Conservation (phyloP, 371 early-diverging fungal species). For the Batrachochytrium dendrobatidis region DNA sequence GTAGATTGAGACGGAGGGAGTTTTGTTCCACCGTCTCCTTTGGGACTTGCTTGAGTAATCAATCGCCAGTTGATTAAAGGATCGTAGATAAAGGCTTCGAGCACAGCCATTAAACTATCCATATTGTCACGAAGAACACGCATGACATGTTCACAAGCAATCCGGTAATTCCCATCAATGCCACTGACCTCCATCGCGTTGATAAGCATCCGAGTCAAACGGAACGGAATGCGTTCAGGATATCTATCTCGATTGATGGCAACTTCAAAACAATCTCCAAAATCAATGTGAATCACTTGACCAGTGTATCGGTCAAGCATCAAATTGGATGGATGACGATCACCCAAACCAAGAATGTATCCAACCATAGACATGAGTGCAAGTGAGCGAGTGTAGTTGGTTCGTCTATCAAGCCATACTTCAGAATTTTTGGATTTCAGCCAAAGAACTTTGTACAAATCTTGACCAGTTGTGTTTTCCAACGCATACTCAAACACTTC, state of each 20-base stretch:
- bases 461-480: conserved; percentile 90
- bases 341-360: conserved; percentile 97
- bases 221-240: conserved; percentile 2
- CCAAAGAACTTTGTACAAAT: conserved; percentile 93
- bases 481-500: conserved; percentile 95
- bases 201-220: background rate
- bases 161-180: conserved; percentile 93
- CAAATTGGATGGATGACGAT: conserved; percentile 96
- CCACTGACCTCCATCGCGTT: conserved; percentile 52
- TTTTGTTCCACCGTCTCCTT: background rate
- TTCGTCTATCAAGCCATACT: conserved; percentile 89
- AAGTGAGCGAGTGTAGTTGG: conserved; percentile 92
- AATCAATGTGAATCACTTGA: conserved; percentile 96
- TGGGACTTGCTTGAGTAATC: conserved; percentile 38
- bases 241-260: too few relatives aligned
- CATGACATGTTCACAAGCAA: conserved; percentile 94
- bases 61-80: conserved; percentile 93
- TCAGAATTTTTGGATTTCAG: conserved; percentile 93
- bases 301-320: conserved; percentile 91
- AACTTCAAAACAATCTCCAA: conserved; percentile 98
- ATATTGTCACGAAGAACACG: conserved; percentile 91
- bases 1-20: background rate
- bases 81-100: conserved; percentile 97
- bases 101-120: conserved; percentile 95
- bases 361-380: conserved; percentile 99